These are phyloP conservation scores for Lactarius sp. DNA, from an alignment of 768 basidiomycete species.

Conservation along the genomic window DNA sequence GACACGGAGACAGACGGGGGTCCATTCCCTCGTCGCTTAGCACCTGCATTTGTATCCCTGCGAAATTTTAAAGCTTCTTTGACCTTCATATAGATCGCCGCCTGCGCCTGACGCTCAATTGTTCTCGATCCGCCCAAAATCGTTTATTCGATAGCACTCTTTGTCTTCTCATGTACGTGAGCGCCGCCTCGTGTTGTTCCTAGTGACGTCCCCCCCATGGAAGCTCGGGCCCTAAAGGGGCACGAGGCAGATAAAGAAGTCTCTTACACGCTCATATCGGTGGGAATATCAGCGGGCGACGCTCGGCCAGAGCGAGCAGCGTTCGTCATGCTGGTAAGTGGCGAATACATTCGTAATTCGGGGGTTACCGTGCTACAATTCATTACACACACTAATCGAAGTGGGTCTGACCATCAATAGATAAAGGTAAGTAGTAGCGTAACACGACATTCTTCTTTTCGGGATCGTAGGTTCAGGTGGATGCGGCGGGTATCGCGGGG, in stretches of 20 bases:
- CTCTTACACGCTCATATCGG: conserved; percentile 23
- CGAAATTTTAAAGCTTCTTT: conserved; percentile 17
- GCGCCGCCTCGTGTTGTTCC: conserved; percentile 6
- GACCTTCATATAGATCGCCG: conserved; percentile 9
- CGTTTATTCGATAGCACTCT: conserved; percentile 14
- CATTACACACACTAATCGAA: conserved; percentile 7
- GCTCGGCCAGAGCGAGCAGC: neutral
- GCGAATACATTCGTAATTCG: conserved; percentile 17
- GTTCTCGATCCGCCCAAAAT: conserved; percentile 19
- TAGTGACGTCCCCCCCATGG: conserved; percentile 15
- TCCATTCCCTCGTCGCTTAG: neutral
- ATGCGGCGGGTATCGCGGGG: neutral
- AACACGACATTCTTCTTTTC: neutral
- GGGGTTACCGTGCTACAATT: conserved; percentile 18
- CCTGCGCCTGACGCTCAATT: conserved; percentile 11
- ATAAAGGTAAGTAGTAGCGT: conserved; percentile 23
- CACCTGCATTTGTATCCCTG: neutral
- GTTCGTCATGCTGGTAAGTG: conserved; percentile 17
- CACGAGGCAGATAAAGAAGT: conserved; percentile 20
- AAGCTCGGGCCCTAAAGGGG: conserved; percentile 15
- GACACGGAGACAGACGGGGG: neutral
- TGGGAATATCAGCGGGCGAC: conserved; percentile 20
- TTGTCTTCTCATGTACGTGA: conserved; percentile 21
- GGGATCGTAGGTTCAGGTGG: conserved; percentile 9
- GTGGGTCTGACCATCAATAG: conserved; percentile 1